These are phyloP conservation scores for Penicillium odoratum DNA, from an alignment of 495 filamentous ascomycete genomes.

Conservation along the genomic window DNA sequence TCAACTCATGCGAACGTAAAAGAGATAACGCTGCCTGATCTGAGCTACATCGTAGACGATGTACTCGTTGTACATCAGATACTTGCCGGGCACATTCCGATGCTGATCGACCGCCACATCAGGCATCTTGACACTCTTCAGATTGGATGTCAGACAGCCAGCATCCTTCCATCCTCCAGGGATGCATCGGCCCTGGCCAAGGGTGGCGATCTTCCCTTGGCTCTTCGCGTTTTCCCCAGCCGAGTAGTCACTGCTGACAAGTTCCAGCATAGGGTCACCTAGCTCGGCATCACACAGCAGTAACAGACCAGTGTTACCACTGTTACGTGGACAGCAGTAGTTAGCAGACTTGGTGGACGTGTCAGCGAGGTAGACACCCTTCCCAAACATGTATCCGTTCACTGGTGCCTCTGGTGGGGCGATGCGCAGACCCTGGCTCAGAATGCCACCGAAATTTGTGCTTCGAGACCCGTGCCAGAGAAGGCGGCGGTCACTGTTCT, in stretches of 20 bases:
- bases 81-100: background rate
- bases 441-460: conserved; percentile 81
- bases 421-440: conserved; percentile 82
- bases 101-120: conserved; percentile 17
- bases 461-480: conserved; percentile 79
- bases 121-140: conserved; percentile 67
- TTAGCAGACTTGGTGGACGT: conserved; percentile 75
- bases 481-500: conserved; percentile 62
- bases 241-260: conserved; percentile 50
- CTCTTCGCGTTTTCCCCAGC: conserved; percentile 64
- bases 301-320: conserved; percentile 59
- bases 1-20: conserved; percentile 54
- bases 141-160: conserved; percentile 54
- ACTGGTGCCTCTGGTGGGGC: conserved; percentile 81
- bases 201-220: conserved; percentile 62
- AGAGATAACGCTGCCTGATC: conserved; percentile 74
- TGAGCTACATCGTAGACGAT: conserved; percentile 79
- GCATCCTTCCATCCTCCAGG: conserved; percentile 79
- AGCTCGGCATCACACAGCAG: conserved; percentile 82
- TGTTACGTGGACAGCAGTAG: conserved; percentile 64
- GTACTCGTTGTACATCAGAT: conserved; percentile 50
- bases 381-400: conserved; percentile 79
- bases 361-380: conserved; percentile 89
- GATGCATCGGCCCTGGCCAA: conserved; percentile 60
- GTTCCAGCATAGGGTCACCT: conserved; percentile 65